These are phyloP conservation scores for Aspergillus japonicus DNA, from an alignment of 2,329 filamentous ascomycete species.

Conservation along the genomic window DNA sequence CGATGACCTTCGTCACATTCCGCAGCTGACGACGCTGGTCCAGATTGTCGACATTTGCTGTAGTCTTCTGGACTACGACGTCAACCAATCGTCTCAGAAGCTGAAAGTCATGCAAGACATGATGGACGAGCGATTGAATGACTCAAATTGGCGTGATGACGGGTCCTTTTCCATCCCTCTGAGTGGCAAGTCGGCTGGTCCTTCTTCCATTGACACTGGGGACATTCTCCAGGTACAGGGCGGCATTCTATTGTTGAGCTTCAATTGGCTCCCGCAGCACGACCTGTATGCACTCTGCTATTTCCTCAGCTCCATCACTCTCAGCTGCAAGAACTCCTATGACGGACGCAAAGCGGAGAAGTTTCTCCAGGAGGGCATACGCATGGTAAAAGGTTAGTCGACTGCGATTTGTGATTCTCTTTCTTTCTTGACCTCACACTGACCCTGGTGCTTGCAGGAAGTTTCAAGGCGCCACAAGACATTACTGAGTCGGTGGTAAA, in stretches of 20 bases:
- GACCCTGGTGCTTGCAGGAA: constrained; percentile 25
- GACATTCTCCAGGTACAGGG: constrained; percentile 45
- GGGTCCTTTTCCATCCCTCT: constrained; percentile 51
- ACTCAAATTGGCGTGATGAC: constrained; percentile 47
- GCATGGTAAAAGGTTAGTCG: constrained; percentile 46
- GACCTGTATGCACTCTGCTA: constrained; percentile 62
- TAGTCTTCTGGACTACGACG: constrained; percentile 55
- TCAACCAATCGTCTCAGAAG: constrained; percentile 54
- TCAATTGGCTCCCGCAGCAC: constrained; percentile 60
- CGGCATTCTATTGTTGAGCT: constrained; percentile 49
- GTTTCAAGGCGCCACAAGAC: constrained; percentile 40
- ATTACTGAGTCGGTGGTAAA: constrained; percentile 56
- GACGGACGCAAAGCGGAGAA: constrained; percentile 55
- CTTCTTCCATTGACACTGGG: constrained; percentile 39
- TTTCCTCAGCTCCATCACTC: constrained; percentile 56
- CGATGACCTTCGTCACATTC: constrained; percentile 50
- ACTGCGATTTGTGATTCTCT: constrained; percentile 14
- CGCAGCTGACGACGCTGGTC: constrained; percentile 58
- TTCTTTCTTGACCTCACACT: constrained; percentile 16
- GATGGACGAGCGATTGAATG: constrained; percentile 51
- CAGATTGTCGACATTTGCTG: constrained; percentile 63
- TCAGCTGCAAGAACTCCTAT: constrained; percentile 55
- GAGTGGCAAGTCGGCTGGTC: constrained; percentile 40
- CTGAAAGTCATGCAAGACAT: constrained; percentile 55
- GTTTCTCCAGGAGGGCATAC: constrained; percentile 59